Evolutionary conservation across 306 rosid species (phyloP).

Genomic region (Pterocarpus santalinus): DNA sequence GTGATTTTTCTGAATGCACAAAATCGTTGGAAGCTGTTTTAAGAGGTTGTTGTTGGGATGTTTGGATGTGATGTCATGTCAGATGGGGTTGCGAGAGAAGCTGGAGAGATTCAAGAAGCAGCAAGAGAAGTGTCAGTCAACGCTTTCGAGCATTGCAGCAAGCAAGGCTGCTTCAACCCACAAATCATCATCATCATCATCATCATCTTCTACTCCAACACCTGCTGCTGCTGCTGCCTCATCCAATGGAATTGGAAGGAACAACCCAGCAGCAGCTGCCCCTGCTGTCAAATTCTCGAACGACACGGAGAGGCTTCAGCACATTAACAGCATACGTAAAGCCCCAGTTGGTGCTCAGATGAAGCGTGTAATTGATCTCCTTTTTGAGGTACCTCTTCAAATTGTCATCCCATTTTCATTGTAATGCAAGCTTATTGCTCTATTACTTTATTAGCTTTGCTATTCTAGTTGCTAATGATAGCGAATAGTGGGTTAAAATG

Average conservation of each 20-base stretch:
- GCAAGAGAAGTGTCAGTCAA: constrained; percentile 74
- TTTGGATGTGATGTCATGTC: not conserved
- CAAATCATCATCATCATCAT: constrained; percentile 20
- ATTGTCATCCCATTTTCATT: constrained; percentile 2
- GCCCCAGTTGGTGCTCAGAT: constrained; percentile 93
- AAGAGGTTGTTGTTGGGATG: not conserved
- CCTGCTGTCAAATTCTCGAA: constrained; percentile 84
- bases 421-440: not conserved
- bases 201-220: constrained; percentile 30
- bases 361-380: constrained; percentile 86
- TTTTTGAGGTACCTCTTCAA: constrained; percentile 66
- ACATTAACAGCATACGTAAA: constrained; percentile 78
- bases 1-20: not conserved
- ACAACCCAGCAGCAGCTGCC: constrained; percentile 38
- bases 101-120: constrained; percentile 79
- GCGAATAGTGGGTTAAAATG: not conserved
- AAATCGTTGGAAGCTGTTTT: not conserved
- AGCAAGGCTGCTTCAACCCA: constrained; percentile 47
- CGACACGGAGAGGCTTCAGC: constrained; percentile 95
- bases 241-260: constrained; percentile 50
- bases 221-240: constrained; percentile 32
- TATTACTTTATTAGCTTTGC: not conserved
- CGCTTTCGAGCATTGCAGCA: constrained; percentile 74
- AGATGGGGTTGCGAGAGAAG: constrained; percentile 74
- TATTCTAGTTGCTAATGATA: not conserved